These are phyloP conservation scores for Papiliotrema nemorosa DNA, from an alignment of 1,284 basidiomycete species.

Conservation along the genomic window DNA sequence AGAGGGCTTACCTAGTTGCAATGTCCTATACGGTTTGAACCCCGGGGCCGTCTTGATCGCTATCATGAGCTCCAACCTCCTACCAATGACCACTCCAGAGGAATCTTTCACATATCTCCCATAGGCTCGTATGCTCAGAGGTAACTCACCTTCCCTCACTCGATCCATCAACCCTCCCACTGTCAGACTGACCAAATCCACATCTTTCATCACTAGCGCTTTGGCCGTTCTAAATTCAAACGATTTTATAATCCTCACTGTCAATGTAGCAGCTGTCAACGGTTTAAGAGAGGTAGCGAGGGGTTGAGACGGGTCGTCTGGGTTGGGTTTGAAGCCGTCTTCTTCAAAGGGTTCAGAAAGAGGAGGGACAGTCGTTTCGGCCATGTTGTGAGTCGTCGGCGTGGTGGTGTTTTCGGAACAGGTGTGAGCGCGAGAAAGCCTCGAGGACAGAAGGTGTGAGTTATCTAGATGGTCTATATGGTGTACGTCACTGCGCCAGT, in stretches of 20 bases:
- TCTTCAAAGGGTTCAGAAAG: neutral
- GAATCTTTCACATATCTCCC: too few species aligned
- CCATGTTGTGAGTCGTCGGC: too few species aligned
- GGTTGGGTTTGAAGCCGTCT: constrained; percentile 3
- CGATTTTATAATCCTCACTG: constrained; percentile 85
- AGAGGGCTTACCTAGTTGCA: constrained; percentile 58
- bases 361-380: too few species aligned
- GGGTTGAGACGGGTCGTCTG: constrained; percentile 15
- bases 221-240: constrained; percentile 90
- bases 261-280: constrained; percentile 39
- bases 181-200: constrained; percentile 75
- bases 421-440: too few species aligned
- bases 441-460: too few species aligned
- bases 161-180: constrained; percentile 71
- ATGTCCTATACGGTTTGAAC: constrained; percentile 81
- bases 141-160: constrained; percentile 56
- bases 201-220: constrained; percentile 73
- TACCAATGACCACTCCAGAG: neutral
- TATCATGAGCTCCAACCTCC: constrained; percentile 35
- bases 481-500: too few species aligned
- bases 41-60: constrained; percentile 67
- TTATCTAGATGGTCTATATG: too few species aligned
- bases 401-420: too few species aligned
- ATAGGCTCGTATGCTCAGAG: constrained; percentile 3
- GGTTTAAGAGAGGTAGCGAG: constrained; percentile 33